These are phyloP conservation scores for Stachybotrys chlorohalonatus DNA, from an alignment of 2,329 filamentous ascomycete genomes.

Conservation along the genomic window DNA sequence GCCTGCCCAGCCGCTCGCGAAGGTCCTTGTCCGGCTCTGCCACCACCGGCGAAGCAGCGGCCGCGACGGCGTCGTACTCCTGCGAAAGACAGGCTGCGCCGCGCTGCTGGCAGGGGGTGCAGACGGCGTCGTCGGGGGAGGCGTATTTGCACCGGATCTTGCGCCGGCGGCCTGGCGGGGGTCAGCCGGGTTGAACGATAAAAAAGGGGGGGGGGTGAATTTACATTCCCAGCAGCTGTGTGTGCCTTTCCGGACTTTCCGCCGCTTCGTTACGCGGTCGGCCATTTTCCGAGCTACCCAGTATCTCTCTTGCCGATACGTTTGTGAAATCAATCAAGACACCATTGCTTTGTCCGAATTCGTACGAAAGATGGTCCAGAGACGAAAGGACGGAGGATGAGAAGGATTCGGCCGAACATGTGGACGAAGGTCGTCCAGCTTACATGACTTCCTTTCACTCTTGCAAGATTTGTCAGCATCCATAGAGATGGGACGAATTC, in stretches of 20 bases:
- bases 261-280: slow-evolving; percentile 8
- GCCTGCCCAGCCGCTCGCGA: slow-evolving; percentile 31
- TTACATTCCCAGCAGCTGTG: slow-evolving; percentile 53
- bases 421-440: slow-evolving; percentile 6
- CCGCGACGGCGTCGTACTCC: slow-evolving; percentile 21
- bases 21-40: slow-evolving; percentile 25
- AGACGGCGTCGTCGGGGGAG: slow-evolving; percentile 28
- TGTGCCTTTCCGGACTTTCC: slow-evolving; percentile 45
- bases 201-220: slow-evolving; percentile 3
- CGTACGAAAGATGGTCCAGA: too few relatives aligned
- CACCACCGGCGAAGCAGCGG: slow-evolving; percentile 18
- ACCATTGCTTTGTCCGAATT: background rate
- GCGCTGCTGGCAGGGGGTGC: slow-evolving; percentile 35
- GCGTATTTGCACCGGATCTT: slow-evolving; percentile 44
- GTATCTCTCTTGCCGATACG: background rate
- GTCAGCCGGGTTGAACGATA: background rate
- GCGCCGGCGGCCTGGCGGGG: slow-evolving; percentile 26
- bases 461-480: too few relatives aligned
- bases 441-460: background rate
- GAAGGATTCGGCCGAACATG: slow-evolving; percentile 11
- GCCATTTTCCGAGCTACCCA: background rate
- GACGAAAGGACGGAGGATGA: background rate
- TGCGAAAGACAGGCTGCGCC: slow-evolving; percentile 34
- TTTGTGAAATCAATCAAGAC: background rate
- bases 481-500: too few relatives aligned